These are phyloP conservation scores for Adiantum capillusveneris DNA, from an alignment of 75 land plant genomes.

Conservation along the genomic window DNA sequence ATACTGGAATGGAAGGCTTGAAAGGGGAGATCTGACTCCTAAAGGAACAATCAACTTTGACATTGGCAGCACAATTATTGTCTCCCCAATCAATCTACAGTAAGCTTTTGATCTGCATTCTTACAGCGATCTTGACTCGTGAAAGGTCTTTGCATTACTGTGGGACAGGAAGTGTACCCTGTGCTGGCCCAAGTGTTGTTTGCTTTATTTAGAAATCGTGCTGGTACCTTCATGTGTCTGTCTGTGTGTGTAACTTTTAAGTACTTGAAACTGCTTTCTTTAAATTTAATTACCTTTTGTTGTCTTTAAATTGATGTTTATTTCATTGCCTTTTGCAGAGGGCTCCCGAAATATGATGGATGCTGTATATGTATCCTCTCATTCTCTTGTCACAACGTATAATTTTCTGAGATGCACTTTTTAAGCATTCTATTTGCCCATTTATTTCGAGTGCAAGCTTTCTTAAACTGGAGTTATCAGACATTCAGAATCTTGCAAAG, in stretches of 20 bases:
- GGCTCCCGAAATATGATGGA: slow-evolving; percentile 91
- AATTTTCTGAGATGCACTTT: neutral
- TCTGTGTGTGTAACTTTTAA: no score
- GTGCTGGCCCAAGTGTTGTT: no score
- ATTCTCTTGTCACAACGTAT: no score
- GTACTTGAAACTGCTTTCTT: neutral
- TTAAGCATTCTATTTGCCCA: neutral
- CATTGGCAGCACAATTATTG: slow-evolving; percentile 70
- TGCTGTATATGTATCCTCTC: slow-evolving; percentile 96
- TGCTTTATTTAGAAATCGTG: no score
- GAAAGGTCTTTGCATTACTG: no score
- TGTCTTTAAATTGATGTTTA: no score
- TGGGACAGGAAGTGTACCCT: no score
- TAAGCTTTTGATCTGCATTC: slow-evolving; percentile 34
- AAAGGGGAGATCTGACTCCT: slow-evolving; percentile 68
- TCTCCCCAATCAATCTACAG: slow-evolving; percentile 95
- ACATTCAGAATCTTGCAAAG: slow-evolving; percentile 89
- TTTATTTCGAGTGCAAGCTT: neutral
- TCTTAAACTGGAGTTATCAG: slow-evolving; percentile 20
- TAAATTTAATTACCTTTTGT: no score
- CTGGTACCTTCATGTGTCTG: no score
- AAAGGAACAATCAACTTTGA: slow-evolving; percentile 84
- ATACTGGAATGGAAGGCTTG: no score
- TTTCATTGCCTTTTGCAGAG: slow-evolving; percentile 76
- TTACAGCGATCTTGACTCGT: no score